A percentile compares a stretch with the other conserved stretches of the same genome.
These are phyloP conservation scores for Quercus parvula DNA, from an alignment of 306 rosid species.

Conservation along the genomic window DNA sequence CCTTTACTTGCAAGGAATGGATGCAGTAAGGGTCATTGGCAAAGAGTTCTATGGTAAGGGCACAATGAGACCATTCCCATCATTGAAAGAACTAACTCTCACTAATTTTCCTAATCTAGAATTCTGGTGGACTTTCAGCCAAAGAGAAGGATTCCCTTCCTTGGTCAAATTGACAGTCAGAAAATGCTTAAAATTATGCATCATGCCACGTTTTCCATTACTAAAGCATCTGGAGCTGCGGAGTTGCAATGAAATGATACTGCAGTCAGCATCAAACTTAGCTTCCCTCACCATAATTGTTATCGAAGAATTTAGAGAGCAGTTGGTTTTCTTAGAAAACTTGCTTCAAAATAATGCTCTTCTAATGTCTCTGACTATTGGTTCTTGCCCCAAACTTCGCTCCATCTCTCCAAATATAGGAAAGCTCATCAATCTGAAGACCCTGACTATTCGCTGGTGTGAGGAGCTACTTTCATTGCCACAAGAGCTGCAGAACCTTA, in stretches of 20 bases:
- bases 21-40: constrained; percentile 12
- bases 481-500: constrained; percentile 18
- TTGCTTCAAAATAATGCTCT: constrained; percentile 10
- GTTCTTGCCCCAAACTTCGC: constrained; percentile 17
- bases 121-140: constrained; percentile 9
- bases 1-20: constrained; percentile 22
- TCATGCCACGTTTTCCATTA: constrained; percentile 18
- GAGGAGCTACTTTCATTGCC: constrained; percentile 1
- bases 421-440: constrained; percentile 3
- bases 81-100: constrained; percentile 14
- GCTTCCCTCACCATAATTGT: constrained; percentile 12
- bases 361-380: constrained; percentile 16
- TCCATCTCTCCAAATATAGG: constrained; percentile 1
- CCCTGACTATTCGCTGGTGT: constrained; percentile 23
- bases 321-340: not conserved
- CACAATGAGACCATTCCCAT: not conserved
- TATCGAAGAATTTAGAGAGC: constrained; percentile 15
- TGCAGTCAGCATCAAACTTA: constrained; percentile 2
- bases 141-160: not conserved
- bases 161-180: constrained; percentile 5
- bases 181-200: constrained; percentile 5
- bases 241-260: not conserved
- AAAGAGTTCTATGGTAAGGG: constrained; percentile 1
- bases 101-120: constrained; percentile 15
- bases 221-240: constrained; percentile 7